Base-by-base conservation (phyloP, 805 yeast genomes). In the Saturnispora quitensis region DNA sequence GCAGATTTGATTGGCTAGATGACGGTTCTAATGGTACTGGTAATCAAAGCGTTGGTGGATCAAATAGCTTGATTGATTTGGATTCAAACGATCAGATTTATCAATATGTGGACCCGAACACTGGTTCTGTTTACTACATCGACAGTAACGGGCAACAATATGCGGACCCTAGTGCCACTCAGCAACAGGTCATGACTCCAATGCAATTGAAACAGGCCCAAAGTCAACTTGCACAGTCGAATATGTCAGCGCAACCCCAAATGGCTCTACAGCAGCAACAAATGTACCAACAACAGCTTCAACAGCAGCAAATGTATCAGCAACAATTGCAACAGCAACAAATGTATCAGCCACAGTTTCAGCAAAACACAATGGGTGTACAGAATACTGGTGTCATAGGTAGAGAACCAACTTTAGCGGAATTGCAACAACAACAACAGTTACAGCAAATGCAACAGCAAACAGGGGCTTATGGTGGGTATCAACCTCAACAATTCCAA, bases 61-160 rank as follows among this genome's bases (percentile, higher is more conserved):
- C 57, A 7, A 63, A 61, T 48, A 63, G 60, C 53, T 61, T 68
- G 36, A 52, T 69, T 55, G 68, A 77, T 65, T 58, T 59, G 7
- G 50, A 42, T 8, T 43, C 47, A 3, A 45, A 43, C 31, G 57
- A 55, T 49, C 84, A 71, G 64, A 80, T 73, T 66, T 84, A 69
- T 59, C 91, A 84, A 60, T 85, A 81, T 62, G 73, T 83, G 20
- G 90, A 85, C 58, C 89, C 89, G 2, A 69, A 75, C 7, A 82
- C 89, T 0, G 90, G 91, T 12, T 75, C 79, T 46, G 66, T 83
- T 4, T 74, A 77, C 34, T 85, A 84, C 58, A 77, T 84, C 35
- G 90, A 85, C 60, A 75, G 81, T 10, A 80, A 76, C 44, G 84
- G 84, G 2, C 89, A 84, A 59, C 86, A 83, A 59, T 77, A 76